Evolutionary conservation across 1,284 basidiomycete species (phyloP), one percentile per base, ranked within the genome.

Genomic region (Ustilago hordei): DNA sequence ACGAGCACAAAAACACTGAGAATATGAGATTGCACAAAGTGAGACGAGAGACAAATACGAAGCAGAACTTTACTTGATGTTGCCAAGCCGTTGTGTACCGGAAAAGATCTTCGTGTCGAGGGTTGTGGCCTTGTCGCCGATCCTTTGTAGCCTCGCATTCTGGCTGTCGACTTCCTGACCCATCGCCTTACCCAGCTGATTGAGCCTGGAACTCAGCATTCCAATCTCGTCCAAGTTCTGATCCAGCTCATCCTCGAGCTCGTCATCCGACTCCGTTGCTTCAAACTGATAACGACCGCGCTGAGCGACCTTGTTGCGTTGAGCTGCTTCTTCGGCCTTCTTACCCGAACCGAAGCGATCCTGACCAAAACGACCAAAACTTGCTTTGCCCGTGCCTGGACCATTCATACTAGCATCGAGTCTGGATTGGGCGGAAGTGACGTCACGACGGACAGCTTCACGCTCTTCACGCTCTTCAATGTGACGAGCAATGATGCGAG

Each of bases 221-320:
- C 90, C 88, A 69, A 97, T 94, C 87, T 98, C 95, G 86, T 95
- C 91, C 57, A 99, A 87, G 86, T 99, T 98, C 76, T 91, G 91
- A 82, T 98, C 96, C 31, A 98, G 85, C 86, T 95, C 90, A 72
- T 90, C 88, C 80, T 91, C 90, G 55, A 90, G 84, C 87, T 98
- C 95, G 83, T 99, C 95, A 84, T 99, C 97, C n/a, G 93, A 95
- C 17, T 90, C 93, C 41, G 92, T 93, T n/a, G 92, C 91, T 79
- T 99, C 96, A 81, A 98, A 98, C 87, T 98, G 95, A 86, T 91
- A 99, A 34, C 93, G 90, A 83, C 91, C 90, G 70, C 93, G 88
- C 84, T 93, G 92, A 55, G 93, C 91, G 84, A 68, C 60, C 56
- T 81, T 78, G 60, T 79, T 75, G 4, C 60, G 53, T 52, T 73